Evolutionary conservation across 2,329 filamentous ascomycete genomes (phyloP), one percentile per base, ranked within the genome.

Genomic region (Sporothrix globosa): DNA sequence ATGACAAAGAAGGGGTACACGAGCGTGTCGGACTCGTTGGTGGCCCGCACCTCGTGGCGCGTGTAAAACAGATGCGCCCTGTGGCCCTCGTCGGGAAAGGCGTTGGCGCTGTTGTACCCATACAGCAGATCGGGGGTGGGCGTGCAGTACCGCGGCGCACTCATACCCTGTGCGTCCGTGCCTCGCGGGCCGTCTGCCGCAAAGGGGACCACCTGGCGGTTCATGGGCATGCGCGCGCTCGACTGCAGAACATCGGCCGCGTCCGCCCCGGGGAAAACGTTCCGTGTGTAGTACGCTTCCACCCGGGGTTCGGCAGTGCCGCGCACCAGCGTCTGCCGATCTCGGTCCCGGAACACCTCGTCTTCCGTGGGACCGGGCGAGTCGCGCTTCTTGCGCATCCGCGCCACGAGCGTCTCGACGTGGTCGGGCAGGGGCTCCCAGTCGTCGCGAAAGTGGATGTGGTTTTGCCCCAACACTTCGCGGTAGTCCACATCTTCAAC

Each of bases 1-100:
- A 68, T n/a, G 27, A 68, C 19, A 50, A 60, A 61, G 39, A 60
- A 68, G 9, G 39, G 67, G 34, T 78, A 82, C 17, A 63, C 7
- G 13, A 63, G 39, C 2, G 41, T 19, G 60, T 63, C 14, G 13
- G 11, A 14, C n/a, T 48, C 21, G 41, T 63, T 63, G 41, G 21
- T 48, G 41, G 60, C 60, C 3, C 6, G 13, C 9, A 48, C 14
- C 41, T 46, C 21, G 21, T 17, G 21, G 1, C 19, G 2, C 60
- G 41, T 63, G 9, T 14, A 10, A 30, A 17, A 6, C 21, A 48
- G 3, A 9, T 48, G 60, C 4, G 4, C 13, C 6, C 9, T 13
- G 21, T 63, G 60, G 41, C 2, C 60, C 7, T 21, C 9, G 14
- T 48, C 24, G 41, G 41, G 41, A 6, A 63, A 63, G 24, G 60